Percentiles rank a stretch among this genome's conserved stretches.
Conservation (phyloP, 2,329 filamentous ascomycete genomes). For the Pseudogymnoascus pannorum region DNA sequence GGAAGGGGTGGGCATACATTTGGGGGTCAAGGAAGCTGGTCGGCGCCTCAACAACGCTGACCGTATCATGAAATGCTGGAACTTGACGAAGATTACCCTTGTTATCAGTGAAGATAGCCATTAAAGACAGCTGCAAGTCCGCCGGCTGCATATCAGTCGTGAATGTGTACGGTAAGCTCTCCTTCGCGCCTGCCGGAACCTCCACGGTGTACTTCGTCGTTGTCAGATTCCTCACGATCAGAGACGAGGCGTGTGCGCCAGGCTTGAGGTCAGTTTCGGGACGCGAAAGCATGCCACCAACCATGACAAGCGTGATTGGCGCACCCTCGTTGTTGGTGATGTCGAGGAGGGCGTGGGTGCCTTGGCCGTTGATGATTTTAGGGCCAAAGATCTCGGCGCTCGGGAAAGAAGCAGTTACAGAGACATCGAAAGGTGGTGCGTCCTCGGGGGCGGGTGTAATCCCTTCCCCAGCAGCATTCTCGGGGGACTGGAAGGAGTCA, state of each 20-base stretch:
- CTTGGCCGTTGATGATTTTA: slow-evolving; percentile 87
- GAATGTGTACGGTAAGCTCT: slow-evolving; percentile 76
- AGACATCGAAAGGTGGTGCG: slow-evolving; percentile 51
- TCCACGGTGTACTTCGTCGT: slow-evolving; percentile 64
- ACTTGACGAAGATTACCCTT: slow-evolving; percentile 68
- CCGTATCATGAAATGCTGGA: slow-evolving; percentile 71
- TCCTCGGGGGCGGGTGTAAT: slow-evolving; percentile 14
- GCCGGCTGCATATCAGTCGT: slow-evolving; percentile 87
- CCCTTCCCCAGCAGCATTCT: slow-evolving; percentile 15
- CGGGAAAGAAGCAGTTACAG: slow-evolving; percentile 56
- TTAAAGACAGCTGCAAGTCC: slow-evolving; percentile 71
- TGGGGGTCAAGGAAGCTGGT: slow-evolving; percentile 91
- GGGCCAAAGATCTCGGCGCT: slow-evolving; percentile 75
- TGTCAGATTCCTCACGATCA: slow-evolving; percentile 78
- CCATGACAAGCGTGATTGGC: slow-evolving; percentile 66
- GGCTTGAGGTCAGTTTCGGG: slow-evolving; percentile 36
- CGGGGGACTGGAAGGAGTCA: slow-evolving; percentile 12
- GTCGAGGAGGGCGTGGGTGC: slow-evolving; percentile 74
- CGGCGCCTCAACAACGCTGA: slow-evolving; percentile 82
- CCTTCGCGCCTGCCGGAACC: slow-evolving; percentile 68
- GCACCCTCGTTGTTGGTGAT: slow-evolving; percentile 76
- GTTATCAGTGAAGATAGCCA: slow-evolving; percentile 63
- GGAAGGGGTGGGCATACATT: slow-evolving; percentile 57
- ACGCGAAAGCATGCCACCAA: slow-evolving; percentile 64
- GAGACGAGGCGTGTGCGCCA: slow-evolving; percentile 40